phyloP scores from a whole-genome alignment of 345 rosid species.

The Ceriops zippeliana region DNA sequence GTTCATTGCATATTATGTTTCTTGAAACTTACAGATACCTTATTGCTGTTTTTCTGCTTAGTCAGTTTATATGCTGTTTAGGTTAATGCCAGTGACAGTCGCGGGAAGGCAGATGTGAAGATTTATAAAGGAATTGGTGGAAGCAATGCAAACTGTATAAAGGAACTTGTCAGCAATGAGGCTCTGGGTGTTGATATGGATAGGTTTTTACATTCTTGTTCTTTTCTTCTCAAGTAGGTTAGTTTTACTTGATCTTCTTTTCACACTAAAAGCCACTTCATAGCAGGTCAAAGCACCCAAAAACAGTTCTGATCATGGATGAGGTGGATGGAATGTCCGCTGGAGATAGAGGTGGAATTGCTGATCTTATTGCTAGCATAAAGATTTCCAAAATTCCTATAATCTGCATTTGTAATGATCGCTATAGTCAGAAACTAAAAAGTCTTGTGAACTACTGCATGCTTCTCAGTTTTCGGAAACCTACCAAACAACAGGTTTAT shows the following conservation, averaged over 20 bases:
- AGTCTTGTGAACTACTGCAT: slow-evolving; percentile 87
- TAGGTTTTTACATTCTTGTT: slow-evolving; percentile 39
- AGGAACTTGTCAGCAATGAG: slow-evolving; percentile 93
- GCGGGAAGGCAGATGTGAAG: slow-evolving; percentile 86
- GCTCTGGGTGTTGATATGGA: slow-evolving; percentile 58
- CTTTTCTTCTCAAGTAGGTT: background rate
- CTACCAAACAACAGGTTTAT: slow-evolving; percentile 89
- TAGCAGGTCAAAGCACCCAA: slow-evolving; percentile 66
- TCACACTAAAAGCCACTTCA: slow-evolving; percentile 4
- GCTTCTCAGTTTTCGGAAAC: slow-evolving; percentile 77
- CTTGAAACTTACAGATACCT: slow-evolving; percentile 1
- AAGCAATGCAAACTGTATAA: slow-evolving; percentile 90
- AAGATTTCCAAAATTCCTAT: slow-evolving; percentile 91
- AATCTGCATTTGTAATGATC: slow-evolving; percentile 95
- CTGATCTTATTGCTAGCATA: slow-evolving; percentile 96
- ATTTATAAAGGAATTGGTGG: slow-evolving; percentile 89
- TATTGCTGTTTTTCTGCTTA: slow-evolving; percentile 1
- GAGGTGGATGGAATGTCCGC: slow-evolving; percentile 99
- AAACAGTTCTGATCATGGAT: slow-evolving; percentile 92
- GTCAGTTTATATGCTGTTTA: slow-evolving; percentile 16
- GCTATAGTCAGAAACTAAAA: slow-evolving; percentile 95
- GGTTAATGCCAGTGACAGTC: slow-evolving; percentile 99
- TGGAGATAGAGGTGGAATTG: slow-evolving; percentile 97
- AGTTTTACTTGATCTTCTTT: background rate
- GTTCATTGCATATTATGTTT: slow-evolving; percentile 13